Evolutionary conservation across 1,284 basidiomycete genomes (phyloP).

Genomic region (Rhodotorula sp.): DNA sequence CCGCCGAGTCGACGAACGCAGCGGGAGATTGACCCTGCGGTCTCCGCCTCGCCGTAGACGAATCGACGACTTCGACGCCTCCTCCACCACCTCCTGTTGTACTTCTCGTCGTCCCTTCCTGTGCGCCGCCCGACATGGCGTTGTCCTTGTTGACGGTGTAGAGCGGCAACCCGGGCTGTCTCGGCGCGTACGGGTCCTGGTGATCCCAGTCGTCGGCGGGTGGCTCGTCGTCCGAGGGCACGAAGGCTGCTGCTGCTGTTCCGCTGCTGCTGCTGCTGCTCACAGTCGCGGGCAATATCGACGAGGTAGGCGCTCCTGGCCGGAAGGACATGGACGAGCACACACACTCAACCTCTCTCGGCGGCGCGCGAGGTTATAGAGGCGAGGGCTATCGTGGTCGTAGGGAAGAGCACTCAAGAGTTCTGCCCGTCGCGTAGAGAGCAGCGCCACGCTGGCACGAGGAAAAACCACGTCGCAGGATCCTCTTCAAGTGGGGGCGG

Average conservation of each 20-base stretch:
- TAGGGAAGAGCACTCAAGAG: too few species aligned
- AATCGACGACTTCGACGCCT: conserved; percentile 6
- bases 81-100: not conserved
- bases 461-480: too few species aligned
- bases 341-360: too few species aligned
- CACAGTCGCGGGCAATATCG: too few species aligned
- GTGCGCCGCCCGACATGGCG: not conserved
- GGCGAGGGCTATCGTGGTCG: too few species aligned
- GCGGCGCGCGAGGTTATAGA: too few species aligned
- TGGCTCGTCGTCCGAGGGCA: not conserved
- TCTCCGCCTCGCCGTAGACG: conserved; percentile 2
- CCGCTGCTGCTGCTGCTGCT: too few species aligned
- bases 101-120: not conserved
- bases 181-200: conserved; percentile 31
- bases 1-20: not conserved
- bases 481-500: too few species aligned
- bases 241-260: not conserved
- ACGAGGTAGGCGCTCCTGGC: too few species aligned
- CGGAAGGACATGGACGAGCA: too few species aligned
- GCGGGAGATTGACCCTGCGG: not conserved
- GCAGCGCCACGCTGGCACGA: too few species aligned
- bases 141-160: conserved; percentile 9
- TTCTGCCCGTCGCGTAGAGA: too few species aligned
- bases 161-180: conserved; percentile 34
- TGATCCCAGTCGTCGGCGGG: not conserved